Evolutionary conservation across 768 basidiomycete genomes (phyloP), one percentile per base, ranked within the genome.

Genomic region (Boletus huronensis): DNA sequence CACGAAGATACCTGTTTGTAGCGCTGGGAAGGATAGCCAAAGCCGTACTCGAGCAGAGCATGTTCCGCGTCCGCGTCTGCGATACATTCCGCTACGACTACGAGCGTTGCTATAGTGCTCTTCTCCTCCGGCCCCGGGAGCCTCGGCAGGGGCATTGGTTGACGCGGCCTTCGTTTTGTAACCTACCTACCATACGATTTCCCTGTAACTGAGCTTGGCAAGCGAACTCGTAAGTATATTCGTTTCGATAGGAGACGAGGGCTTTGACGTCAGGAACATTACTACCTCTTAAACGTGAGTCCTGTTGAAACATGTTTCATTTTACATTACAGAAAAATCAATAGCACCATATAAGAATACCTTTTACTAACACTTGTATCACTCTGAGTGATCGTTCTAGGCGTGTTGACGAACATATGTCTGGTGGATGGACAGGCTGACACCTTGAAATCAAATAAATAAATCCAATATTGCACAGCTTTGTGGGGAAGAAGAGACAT

Each of bases 141-240:
- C 36, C 36, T 38, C n/a, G 36, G n/a, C 36, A 38, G 32, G 32
- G 13, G 9, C 9, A 38, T 38, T 4, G 8, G 4, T 10, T 10
- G 68, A 66, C 21, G 62, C 68, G 9, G 66, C 57, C 5, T 28
- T 70, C 3, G 49, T 64, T 10, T 23, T 71, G 49, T 70, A 51
- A 60, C 51, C 35, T 40, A n/a, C 21, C 3, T 25, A n/a, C 9
- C 13, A 19, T 9, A 3, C 10, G 6, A n/a, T 19, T 47, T 23
- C 32, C 21, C 2, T 4, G 14, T 34, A 38, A n/a, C 36, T 4
- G 36, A 1, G 36, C 7, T 38, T 19, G 36, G 17, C 17, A 17
- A 36, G n/a, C 3, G n/a, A 38, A 38, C 36, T 10, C 4, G 36
- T 5, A 19, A n/a, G n/a, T 38, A 19, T 9, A 36, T n/a, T 4